Evolutionary conservation across 139 green algal species (phyloP).

Genomic region (Chlorella sp.): DNA sequence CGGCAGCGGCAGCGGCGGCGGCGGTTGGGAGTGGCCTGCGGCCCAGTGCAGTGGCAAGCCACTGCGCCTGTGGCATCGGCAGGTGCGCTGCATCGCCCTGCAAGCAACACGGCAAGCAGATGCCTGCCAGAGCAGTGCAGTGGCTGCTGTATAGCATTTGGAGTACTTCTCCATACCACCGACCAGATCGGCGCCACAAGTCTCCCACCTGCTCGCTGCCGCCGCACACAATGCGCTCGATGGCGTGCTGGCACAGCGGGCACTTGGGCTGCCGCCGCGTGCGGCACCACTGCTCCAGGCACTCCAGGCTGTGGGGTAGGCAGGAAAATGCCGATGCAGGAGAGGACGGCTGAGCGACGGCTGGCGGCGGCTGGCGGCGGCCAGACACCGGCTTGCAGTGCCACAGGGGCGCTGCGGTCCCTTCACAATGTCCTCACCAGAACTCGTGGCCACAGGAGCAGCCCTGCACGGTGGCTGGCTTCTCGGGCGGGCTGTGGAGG

Average conservation of each 20-base stretch:
- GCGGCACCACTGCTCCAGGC: slow-evolving; percentile 25
- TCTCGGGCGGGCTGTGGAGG: neutral
- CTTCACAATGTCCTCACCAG: neutral
- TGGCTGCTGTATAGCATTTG: no score
- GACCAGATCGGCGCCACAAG: neutral
- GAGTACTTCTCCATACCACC: no score
- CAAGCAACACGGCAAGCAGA: no score
- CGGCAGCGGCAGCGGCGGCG: neutral
- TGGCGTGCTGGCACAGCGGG: slow-evolving; percentile 18
- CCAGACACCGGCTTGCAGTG: no score
- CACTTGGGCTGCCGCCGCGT: slow-evolving; percentile 19
- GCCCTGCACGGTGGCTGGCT: neutral
- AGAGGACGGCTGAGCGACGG: neutral
- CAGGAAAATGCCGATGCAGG: neutral
- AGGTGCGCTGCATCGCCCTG: no score
- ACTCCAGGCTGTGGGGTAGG: slow-evolving; percentile 1
- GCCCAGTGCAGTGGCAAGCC: no score
- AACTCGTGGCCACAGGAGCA: slow-evolving; percentile 3
- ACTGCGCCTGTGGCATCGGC: no score
- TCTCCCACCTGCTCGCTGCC: slow-evolving; percentile 1
- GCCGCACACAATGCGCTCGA: neutral
- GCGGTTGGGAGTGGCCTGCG: neutral
- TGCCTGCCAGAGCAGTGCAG: no score
- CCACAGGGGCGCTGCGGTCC: no score
- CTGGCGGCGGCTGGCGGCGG: neutral